phyloP scores from a whole-genome alignment of 805 yeast species.

The Torulaspora gathmanii region DNA sequence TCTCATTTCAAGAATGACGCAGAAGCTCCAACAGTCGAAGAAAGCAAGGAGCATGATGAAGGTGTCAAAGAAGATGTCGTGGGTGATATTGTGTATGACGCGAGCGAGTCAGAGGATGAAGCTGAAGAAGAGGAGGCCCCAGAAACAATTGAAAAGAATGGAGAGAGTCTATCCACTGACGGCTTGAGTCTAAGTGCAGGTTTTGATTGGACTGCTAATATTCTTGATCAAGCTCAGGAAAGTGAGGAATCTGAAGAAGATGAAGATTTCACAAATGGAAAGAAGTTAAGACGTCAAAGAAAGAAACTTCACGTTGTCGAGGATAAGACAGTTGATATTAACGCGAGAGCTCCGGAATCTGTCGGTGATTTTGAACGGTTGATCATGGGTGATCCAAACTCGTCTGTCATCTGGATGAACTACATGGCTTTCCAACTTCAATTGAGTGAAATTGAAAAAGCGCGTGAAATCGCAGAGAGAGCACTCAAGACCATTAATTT shows the following conservation, averaged over 20 bases:
- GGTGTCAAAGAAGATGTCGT: slow-evolving; percentile 13
- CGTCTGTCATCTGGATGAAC: slow-evolving; percentile 94
- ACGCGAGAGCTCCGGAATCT: slow-evolving; percentile 85
- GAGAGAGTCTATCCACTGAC: slow-evolving; percentile 27
- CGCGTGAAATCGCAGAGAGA: slow-evolving; percentile 87
- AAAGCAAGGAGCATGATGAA: slow-evolving; percentile 22
- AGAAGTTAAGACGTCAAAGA: slow-evolving; percentile 45
- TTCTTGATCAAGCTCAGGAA: slow-evolving; percentile 72
- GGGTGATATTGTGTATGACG: slow-evolving; percentile 31
- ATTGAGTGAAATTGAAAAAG: slow-evolving; percentile 88
- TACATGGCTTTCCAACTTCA: slow-evolving; percentile 97
- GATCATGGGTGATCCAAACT: slow-evolving; percentile 85
- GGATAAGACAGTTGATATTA: slow-evolving; percentile 81
- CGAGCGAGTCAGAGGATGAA: slow-evolving; percentile 34
- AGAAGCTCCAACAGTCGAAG: slow-evolving; percentile 23
- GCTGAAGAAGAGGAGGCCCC: slow-evolving; percentile 32
- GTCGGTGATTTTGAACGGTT: slow-evolving; percentile 87
- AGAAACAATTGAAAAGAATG: slow-evolving; percentile 24
- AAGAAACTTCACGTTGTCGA: slow-evolving; percentile 46
- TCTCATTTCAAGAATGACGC: slow-evolving; percentile 57
- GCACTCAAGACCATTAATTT: slow-evolving; percentile 86
- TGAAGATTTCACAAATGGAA: slow-evolving; percentile 44
- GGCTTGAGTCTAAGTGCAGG: slow-evolving; percentile 76
- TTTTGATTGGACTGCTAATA: slow-evolving; percentile 93
- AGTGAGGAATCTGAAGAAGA: slow-evolving; percentile 51